Evolutionary conservation across 208 protist genomes (phyloP).

Genomic region (Crithidia expoeki): DNA sequence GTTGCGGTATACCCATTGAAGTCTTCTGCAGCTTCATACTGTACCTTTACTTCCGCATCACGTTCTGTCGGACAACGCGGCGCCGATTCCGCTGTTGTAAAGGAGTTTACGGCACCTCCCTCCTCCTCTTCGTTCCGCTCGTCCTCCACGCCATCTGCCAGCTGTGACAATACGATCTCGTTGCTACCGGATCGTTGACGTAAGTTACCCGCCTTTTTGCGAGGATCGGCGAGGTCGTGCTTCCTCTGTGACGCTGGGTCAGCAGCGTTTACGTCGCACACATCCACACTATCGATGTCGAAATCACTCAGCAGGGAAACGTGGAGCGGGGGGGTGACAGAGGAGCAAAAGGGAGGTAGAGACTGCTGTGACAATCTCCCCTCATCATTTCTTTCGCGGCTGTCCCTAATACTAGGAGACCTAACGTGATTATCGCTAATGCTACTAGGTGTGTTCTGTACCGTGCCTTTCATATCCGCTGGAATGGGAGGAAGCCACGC

Average conservation of each 20-base stretch:
- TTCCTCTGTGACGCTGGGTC: no score
- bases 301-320: neutral
- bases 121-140: neutral
- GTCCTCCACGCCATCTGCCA: neutral
- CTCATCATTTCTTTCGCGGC: neutral
- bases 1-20: no score
- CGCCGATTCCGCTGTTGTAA: no score
- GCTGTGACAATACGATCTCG: neutral
- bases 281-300: neutral
- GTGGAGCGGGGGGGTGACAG: neutral
- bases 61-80: no score
- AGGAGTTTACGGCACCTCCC: no score
- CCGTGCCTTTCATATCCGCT: conserved; percentile 19
- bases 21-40: no score
- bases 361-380: no score
- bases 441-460: neutral
- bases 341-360: neutral
- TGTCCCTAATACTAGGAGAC: no score
- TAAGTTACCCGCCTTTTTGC: neutral
- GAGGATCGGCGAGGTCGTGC: neutral
- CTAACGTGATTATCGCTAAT: no score
- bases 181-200: neutral
- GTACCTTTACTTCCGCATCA: no score
- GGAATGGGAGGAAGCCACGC: conserved; percentile 12
- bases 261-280: neutral